Evolutionary conservation across 176 grass and related monocot species (phyloP).

Genomic region (Puccinellia tenuiflora): DNA sequence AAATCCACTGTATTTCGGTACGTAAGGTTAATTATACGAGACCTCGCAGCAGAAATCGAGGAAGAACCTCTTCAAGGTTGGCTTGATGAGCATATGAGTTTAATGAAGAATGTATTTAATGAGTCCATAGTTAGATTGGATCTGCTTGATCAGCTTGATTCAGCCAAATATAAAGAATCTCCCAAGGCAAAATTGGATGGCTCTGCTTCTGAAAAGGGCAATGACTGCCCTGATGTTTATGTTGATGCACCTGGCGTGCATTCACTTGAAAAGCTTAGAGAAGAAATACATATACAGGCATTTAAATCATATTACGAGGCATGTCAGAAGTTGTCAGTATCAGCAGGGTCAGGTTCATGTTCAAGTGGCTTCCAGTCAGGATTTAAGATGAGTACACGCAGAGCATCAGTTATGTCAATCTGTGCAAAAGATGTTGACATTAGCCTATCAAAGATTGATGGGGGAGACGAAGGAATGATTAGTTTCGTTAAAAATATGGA

Average conservation of each 20-base stretch:
- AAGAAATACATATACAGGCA: slow-evolving; percentile 69
- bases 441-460: slow-evolving; percentile 83
- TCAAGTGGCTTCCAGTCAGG: slow-evolving; percentile 85
- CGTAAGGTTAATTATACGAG: slow-evolving; percentile 64
- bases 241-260: slow-evolving; percentile 33
- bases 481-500: slow-evolving; percentile 70
- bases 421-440: slow-evolving; percentile 73
- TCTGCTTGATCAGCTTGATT: slow-evolving; percentile 61
- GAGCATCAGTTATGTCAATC: slow-evolving; percentile 78
- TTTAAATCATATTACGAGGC: slow-evolving; percentile 82
- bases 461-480: slow-evolving; percentile 79
- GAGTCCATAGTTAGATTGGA: slow-evolving; percentile 56
- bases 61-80: slow-evolving; percentile 96
- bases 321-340: slow-evolving; percentile 69
- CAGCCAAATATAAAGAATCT: slow-evolving; percentile 31
- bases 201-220: slow-evolving; percentile 40
- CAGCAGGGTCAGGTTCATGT: slow-evolving; percentile 79
- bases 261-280: slow-evolving; percentile 47
- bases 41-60: slow-evolving; percentile 83
- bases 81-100: slow-evolving; percentile 86
- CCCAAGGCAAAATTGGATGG: slow-evolving; percentile 40
- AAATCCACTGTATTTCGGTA: slow-evolving; percentile 60
- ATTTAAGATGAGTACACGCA: slow-evolving; percentile 76
- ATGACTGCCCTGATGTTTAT: slow-evolving; percentile 41
- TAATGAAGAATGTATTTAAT: slow-evolving; percentile 78